These are phyloP conservation scores for Aspergillus sergii DNA, from an alignment of 2,329 filamentous ascomycete species.

Conservation along the genomic window DNA sequence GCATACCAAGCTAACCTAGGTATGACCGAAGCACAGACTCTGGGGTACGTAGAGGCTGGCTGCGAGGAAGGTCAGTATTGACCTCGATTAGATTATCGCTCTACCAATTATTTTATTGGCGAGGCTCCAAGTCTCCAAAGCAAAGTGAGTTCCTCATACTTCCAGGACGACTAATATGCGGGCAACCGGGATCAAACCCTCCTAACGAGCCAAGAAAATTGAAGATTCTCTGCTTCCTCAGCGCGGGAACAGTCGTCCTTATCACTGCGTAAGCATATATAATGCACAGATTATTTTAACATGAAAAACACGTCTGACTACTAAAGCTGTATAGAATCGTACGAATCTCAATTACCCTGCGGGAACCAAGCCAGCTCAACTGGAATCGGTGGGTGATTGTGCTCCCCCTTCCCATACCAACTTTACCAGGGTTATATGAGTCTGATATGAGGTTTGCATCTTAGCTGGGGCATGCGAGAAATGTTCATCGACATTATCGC, in stretches of 20 bases:
- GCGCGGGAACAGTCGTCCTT: not conserved
- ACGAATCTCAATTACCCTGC: not conserved
- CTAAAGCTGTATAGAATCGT: not conserved
- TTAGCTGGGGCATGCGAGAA: not conserved
- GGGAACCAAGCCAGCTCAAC: not conserved
- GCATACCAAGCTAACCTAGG: not conserved
- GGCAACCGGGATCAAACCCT: not conserved
- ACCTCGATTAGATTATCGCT: not conserved
- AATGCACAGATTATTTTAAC: not conserved
- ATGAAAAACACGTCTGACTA: not conserved
- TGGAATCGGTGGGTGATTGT: not conserved
- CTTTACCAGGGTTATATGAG: not conserved
- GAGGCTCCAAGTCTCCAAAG: not conserved
- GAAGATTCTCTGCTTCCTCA: not conserved
- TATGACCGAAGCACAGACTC: not conserved
- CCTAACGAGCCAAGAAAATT: not conserved
- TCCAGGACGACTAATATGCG: not conserved
- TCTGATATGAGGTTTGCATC: not conserved
- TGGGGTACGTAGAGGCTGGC: not conserved
- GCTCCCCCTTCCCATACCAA: not conserved
- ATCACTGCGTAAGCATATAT: not conserved
- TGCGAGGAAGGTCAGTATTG: not conserved
- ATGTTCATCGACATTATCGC: not conserved
- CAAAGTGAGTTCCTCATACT: not conserved
- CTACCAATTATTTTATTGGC: not conserved